Base-by-base conservation (phyloP, 2,329 filamentous ascomycete genomes). In the Sporothrix inflata region DNA sequence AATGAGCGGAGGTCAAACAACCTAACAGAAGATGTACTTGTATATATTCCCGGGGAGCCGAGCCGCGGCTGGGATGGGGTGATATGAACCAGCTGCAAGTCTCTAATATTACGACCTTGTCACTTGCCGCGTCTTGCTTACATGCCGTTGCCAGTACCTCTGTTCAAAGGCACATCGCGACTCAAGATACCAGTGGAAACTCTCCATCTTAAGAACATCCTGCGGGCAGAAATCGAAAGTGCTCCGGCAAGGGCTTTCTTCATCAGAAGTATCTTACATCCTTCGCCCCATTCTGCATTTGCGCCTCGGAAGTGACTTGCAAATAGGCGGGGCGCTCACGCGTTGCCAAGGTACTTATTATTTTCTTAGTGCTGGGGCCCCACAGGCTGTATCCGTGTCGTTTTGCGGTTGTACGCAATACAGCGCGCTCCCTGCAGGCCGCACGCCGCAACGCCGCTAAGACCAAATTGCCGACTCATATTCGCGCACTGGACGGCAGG, bases 381-480 rank as follows among this genome's bases (percentile, higher is more conserved):
- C 66, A 55, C 66, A 69, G 49, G 45, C 47, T 14, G 40, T 53
- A 42, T 63, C 60, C 60, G 60, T 63, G n/a, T 45, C 9, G 12
- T 65, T 65, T 12, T 45, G 38, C 60, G 45, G 60, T n/a, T 65
- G 38, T 45, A 65, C 60, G 60, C 60, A 65, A 27, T 24, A 60
- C 57, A 61, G 57, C 60, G 60, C 24, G 34, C 19, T 45, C 21
- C n/a, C 38, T 45, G 21, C 60, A 45, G 19, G n/a, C 60, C 21
- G 34, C 34, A 38, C 27, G 65, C 66, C 30, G 60, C 40, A 34
- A 47, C 42, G 51, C 68, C 72, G 69, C 72, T 73, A 73, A 65
- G 45, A 71, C 55, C 27, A 34, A 71, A 67, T 68, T 73, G 55
- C 68, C 72, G 63, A 60, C 53, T 63, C 42, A 55, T 69, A 72